Evolutionary conservation across 345 rosid species (phyloP).

Genomic region (Passiflora organensis): DNA sequence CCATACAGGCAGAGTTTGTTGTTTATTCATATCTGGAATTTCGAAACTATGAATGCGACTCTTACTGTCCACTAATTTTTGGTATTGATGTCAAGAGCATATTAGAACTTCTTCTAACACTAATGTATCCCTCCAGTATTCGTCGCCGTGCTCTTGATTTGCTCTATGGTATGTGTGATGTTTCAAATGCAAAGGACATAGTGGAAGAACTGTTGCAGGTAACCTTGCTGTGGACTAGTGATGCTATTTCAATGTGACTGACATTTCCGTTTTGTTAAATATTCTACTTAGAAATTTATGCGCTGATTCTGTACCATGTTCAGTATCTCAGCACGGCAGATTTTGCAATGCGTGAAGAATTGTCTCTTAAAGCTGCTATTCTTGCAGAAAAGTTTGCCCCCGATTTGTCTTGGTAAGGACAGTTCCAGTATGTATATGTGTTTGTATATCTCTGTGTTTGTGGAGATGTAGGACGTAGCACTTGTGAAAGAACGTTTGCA

Average conservation of each 20-base stretch:
- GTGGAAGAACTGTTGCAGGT: conserved; percentile 99
- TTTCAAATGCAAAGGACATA: conserved; percentile 98
- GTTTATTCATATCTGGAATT: neutral
- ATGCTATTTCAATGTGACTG: neutral
- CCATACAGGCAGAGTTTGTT: too few species aligned
- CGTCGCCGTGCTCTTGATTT: conserved; percentile 99
- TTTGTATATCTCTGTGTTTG: too few species aligned
- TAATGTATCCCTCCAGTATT: conserved; percentile 49
- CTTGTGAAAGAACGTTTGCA: neutral
- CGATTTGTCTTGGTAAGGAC: conserved; percentile 90
- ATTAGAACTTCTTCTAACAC: conserved; percentile 12
- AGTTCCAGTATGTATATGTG: too few species aligned
- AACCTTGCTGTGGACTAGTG: conserved; percentile 9
- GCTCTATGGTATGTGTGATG: conserved; percentile 97
- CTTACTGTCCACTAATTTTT: too few species aligned
- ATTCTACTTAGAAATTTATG: conserved; percentile 3
- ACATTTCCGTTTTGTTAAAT: neutral
- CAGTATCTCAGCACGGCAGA: conserved; percentile 99
- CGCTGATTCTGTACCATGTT: conserved; percentile 21
- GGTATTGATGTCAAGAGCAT: too few species aligned
- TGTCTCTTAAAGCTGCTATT: conserved; percentile 97
- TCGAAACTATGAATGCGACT: neutral
- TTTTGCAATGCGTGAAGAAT: conserved; percentile 97
- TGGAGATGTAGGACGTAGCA: too few species aligned
- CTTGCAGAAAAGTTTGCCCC: conserved; percentile 99